Base-by-base conservation (phyloP, 2,329 filamentous ascomycete species). In the Fusarium multiceps region DNA sequence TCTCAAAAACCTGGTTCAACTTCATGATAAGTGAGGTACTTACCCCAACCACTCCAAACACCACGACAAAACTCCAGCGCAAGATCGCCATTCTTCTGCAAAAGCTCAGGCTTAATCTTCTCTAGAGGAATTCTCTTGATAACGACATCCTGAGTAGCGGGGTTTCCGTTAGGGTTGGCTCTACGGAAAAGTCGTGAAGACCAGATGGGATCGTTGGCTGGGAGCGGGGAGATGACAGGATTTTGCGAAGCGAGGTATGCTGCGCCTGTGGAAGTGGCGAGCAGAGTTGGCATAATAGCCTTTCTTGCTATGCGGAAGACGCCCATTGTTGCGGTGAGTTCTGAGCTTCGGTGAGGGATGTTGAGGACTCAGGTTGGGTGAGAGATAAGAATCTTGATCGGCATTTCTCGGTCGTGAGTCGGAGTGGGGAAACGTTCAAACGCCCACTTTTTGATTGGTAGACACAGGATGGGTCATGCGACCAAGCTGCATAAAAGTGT, bases 51-150 rank as follows among this genome's bases (percentile, higher is more conserved):
- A 67, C 86, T 85, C 90, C 88, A 93, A 50, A 92, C 80, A 46
- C 89, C 89, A 14, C 88, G 87, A 75, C 89, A 91, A 75, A 92
- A 92, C 69, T 87, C 88, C 71, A 91, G 83, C 2, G 87, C 86
- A 50, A 92, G 81, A 3, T 82, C 83, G 28, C 81, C 80, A 69
- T 88, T 88, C 69, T 87, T 85, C 74, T 90, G 82, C 16, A 92
- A 80, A 56, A 93, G 81, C 68, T 90, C 87, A 1, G 90, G 89
- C 30, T 87, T 85, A 65, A 93, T 88, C 74, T 89, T 87, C 48
- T 81, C 81, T 50, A 93, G 76, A 0, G 90, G 88, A 1, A 93
- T 84, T 37, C 83, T 84, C 69, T 88, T 87, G 69, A 92, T 81
- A 72, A 87, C 90, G 13, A 91, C 79, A 75, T 93, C 91, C 60